phyloP scores from a whole-genome alignment of 345 rosid genomes.

The Iberis pinnata region DNA sequence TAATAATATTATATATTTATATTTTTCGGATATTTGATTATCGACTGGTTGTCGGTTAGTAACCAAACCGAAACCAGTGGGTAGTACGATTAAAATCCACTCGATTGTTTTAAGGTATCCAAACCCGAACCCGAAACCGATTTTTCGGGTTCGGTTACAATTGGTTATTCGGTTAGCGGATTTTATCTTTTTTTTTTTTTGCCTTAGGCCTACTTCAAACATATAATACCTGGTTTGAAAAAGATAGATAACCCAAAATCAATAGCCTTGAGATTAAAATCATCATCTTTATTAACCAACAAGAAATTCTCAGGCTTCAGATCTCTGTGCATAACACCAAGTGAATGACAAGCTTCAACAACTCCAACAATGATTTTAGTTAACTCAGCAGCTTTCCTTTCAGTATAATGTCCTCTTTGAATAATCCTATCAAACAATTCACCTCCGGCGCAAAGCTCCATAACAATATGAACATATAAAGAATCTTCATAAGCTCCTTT shows the following conservation, averaged over 20 bases:
- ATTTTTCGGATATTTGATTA: too few relatives aligned
- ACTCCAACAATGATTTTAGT: background rate
- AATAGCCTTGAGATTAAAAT: background rate
- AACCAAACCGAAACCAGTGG: too few relatives aligned
- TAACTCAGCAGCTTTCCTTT: background rate
- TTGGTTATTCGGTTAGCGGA: too few relatives aligned
- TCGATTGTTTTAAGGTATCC: too few relatives aligned
- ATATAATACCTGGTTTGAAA: slow-evolving; percentile 5
- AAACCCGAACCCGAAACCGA: too few relatives aligned
- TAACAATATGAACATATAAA: background rate
- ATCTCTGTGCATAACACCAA: background rate
- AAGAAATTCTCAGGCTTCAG: background rate
- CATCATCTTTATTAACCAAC: background rate
- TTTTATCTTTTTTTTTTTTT: too few relatives aligned
- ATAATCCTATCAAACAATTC: background rate
- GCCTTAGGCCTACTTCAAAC: too few relatives aligned
- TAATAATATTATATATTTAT: too few relatives aligned
- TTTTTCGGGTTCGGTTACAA: too few relatives aligned
- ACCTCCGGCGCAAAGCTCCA: background rate
- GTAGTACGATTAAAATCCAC: too few relatives aligned
- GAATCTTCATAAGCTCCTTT: background rate
- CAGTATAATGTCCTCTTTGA: background rate
- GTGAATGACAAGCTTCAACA: background rate
- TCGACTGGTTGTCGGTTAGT: too few relatives aligned
- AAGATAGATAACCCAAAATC: slow-evolving; percentile 6